Evolutionary conservation across 2,329 filamentous ascomycete genomes (phyloP), one percentile per base, ranked within the genome.

Genomic region (Microcyclospora pomicola): DNA sequence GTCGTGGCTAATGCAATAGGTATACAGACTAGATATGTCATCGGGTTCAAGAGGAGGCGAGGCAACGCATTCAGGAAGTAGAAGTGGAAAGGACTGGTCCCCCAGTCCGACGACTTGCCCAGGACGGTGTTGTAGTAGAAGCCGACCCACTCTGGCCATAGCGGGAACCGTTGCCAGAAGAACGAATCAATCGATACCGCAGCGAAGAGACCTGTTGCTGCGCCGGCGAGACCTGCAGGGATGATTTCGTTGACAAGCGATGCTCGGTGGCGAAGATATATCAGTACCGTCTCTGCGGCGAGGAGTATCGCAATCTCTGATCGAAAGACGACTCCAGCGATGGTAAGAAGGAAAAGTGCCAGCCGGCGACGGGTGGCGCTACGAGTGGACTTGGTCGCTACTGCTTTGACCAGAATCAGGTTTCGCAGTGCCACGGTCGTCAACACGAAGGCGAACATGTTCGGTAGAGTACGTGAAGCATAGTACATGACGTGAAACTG

Each of bases 401-500:
- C 49, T 11, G 59, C 49, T 29, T 62, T 59, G 29, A 65, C 65
- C 12, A 71, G 65, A 2, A 77, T 62, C 33, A 74, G 54, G 41
- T 60, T 64, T 30, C 65, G 58, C 34, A 75, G 65, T 6, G 82
- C 78, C 33, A 82, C 54, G 1, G 79, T 86, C 39, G 79, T 81
- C 41, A 95, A 64, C 9, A 77, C 75, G 64, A 96, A 91, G 14
- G 91, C 87, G 62, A 95, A 93, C 81, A 92, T 94, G 58, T 98
- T 98, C 2, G 91, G 91, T 47, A 98, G 64, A 2, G 86, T 91
- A 43, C 91, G 72, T 12, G 86, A 91, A 11, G 87, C 80, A 65
- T 98, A 98, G 61, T 85, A 98, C 44, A 91, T 71, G 43, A 93
- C 65, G 62, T 98, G 91, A 54, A 98, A 98, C 60, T 96, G 88